Evolutionary conservation across 192 early-diverging fungal genomes (phyloP), one percentile per base, ranked within the genome.

Genomic region (Coemansia sp.): DNA sequence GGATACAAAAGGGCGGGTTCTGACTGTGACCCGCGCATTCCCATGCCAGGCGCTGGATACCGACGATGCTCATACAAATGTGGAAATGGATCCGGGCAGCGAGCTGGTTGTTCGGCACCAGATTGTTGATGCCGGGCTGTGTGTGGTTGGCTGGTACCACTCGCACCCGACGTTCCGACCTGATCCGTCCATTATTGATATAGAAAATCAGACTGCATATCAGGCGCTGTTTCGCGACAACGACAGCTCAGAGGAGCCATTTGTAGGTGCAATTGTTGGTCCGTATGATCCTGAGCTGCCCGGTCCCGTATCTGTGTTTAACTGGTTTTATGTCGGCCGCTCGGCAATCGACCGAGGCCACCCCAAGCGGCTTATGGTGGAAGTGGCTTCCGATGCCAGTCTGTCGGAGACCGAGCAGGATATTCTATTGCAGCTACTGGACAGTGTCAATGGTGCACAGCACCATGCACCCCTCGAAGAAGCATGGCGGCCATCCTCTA

Each of bases 121-220:
- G 72, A 92, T 95, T 72, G 84, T 85, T 29, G 84, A 87, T 17
- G 69, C 79, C 5, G 85, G 90, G 8, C 79, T 96, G 84, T 70
- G 79, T 27, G 89, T 96, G 8, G 91, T 96, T 3, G 94, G 94
- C 43, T 96, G 94, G 94, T 96, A 96, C 75, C 94, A 96, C 75
- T 92, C 90, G 21, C 94, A 96, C 70, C 94, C 94, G 5, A 90
- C 89, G 1, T 95, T 95, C 82, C 73, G 83, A 3, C 93, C 94
- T 5, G 90, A 94, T 50, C 94, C 94, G 25, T 91, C 89, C 32
- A 74, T 90, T n/a, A 87, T 95, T 24, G 94, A 96, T 69, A 85
- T 95, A 65, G 86, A 92, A 60, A 96, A 94, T 67, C 94, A 96
- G 73, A 84, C 84, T 5, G 90, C 87, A 12, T 93, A 96, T 52